These are phyloP conservation scores for Licmophora abbreviata DNA, from an alignment of 108 stramenopile genomes.

Conservation along the genomic window DNA sequence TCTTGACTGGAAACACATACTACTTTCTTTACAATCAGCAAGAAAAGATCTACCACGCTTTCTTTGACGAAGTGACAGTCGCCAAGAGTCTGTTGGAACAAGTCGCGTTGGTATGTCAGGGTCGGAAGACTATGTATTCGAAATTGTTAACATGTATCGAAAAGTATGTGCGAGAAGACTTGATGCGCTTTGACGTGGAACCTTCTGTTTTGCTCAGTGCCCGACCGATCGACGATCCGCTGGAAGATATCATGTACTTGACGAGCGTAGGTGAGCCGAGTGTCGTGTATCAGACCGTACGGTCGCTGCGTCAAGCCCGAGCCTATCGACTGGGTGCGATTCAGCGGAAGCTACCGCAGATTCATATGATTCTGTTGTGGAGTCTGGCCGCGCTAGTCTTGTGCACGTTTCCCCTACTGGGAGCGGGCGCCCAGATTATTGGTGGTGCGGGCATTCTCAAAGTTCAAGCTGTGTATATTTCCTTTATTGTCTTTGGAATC, in stretches of 20 bases:
- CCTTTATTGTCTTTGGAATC: constrained; percentile 63
- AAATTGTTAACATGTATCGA: constrained; percentile 52
- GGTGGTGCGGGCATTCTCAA: constrained; percentile 38
- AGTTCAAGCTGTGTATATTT: constrained; percentile 38
- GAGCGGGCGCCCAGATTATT: constrained; percentile 56
- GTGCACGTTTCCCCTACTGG: constrained; percentile 66
- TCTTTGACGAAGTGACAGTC: constrained; percentile 80
- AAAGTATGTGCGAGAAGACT: constrained; percentile 61
- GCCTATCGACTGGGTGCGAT: constrained; percentile 66
- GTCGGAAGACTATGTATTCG: constrained; percentile 58
- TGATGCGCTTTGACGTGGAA: constrained; percentile 53
- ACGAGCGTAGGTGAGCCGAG: constrained; percentile 78
- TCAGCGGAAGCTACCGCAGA: constrained; percentile 69
- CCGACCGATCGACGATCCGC: constrained; percentile 73
- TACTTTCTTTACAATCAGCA: constrained; percentile 86
- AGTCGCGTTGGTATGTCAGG: constrained; percentile 77
- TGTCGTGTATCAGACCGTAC: constrained; percentile 76
- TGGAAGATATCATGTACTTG: constrained; percentile 80
- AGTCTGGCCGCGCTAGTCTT: constrained; percentile 50
- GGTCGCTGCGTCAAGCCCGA: constrained; percentile 67
- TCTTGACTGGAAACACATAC: constrained; percentile 82
- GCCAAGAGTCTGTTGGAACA: constrained; percentile 82
- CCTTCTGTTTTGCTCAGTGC: constrained; percentile 56
- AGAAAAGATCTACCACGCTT: constrained; percentile 73
- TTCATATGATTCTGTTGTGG: constrained; percentile 65